Evolutionary conservation across 73 alveolate genomes (phyloP), one percentile per base, ranked within the genome.

Genomic region (Tetrahymena malaccensis): DNA sequence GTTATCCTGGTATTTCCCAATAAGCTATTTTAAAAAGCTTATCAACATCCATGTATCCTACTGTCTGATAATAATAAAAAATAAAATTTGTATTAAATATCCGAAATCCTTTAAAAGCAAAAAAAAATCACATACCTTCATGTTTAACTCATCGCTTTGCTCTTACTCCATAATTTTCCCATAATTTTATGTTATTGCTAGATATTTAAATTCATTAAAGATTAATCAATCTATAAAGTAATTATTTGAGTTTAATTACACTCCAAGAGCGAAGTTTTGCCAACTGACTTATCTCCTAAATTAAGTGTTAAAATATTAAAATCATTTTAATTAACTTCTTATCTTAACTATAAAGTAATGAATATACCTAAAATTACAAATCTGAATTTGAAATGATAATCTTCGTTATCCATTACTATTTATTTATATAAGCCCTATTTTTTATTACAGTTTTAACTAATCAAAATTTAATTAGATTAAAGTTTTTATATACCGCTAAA

Each of bases 1-100:
- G 99, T 94, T 99, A 98, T 35, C 99, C 99, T 44, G 99, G 99
- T 96, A 99, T 98, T 97, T 99, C 99, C 98, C 99, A 99, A 97
- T 98, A 99, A 70, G 97, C 98, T 22, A 98, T 96, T 94, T 98
- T 97, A 83, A 97, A 98, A 85, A 97, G 96, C 95, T 97, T 98
- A 43, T 97, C 97, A 44, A 97, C 99, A 94, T 98, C 99, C 93
- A 97, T 96, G 84, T 97, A 98, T 35, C 96, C 96, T 17, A 97
- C 97, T 38, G 98, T 97, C 94, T 55, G 85, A 10, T 17, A 37
- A 3, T 44, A 40, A 12, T 6, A 55, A 34, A 35, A 43, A 19
- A 37, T 40, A 40, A 2, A 40, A 7, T 40, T 40, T 40, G 44
- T 40, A 40, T 11, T 10, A 4, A 40, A 40, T 40, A 40, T 40